These are phyloP conservation scores for Gypsophila paniculata DNA, from an alignment of 179 eudicot species.

Conservation along the genomic window DNA sequence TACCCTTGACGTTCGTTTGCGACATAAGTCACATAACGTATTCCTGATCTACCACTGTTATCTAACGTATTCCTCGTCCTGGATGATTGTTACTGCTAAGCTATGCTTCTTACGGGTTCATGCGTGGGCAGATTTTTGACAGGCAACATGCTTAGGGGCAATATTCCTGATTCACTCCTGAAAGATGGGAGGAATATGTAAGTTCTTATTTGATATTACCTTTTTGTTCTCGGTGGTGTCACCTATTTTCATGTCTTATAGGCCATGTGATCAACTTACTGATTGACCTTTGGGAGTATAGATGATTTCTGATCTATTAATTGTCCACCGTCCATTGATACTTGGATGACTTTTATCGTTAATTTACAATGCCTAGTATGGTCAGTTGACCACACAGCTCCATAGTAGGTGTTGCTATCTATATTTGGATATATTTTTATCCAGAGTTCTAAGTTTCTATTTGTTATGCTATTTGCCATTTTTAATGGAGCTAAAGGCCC, in stretches of 20 bases:
- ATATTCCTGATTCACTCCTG: constrained; percentile 28
- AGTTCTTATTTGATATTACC: constrained; percentile 14
- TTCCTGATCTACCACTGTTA: neutral
- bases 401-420: too few species aligned
- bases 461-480: neutral
- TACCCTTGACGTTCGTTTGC: too few species aligned
- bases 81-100: neutral
- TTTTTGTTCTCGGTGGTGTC: neutral
- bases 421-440: too few species aligned
- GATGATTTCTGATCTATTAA: neutral
- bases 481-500: neutral
- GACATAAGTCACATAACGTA: too few species aligned
- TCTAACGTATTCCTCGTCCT: neutral
- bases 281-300: neutral
- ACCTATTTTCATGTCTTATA: constrained; percentile 7
- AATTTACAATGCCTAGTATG: neutral
- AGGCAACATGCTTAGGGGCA: constrained; percentile 34
- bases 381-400: neutral
- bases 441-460: neutral
- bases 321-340: neutral
- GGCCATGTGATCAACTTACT: neutral
- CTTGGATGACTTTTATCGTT: neutral
- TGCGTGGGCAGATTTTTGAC: constrained; percentile 28
- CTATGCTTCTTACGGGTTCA: neutral
- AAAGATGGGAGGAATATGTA: constrained; percentile 37